Base-by-base conservation (phyloP, 1,139 yeast species). In the Pneumocystis oryctolagi region DNA sequence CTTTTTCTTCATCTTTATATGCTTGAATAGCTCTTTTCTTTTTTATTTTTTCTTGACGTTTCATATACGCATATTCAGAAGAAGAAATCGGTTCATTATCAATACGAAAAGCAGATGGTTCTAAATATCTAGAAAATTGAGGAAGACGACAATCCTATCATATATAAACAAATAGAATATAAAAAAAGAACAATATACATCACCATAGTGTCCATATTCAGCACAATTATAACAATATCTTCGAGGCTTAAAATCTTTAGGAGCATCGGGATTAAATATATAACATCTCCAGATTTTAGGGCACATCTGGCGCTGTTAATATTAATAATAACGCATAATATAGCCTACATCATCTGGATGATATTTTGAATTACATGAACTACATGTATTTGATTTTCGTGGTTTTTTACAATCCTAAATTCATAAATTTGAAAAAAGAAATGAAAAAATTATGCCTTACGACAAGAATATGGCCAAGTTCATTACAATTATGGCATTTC, bases 191-290 rank as follows among this genome's bases (percentile, higher is more conserved):
- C n/a, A 47, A 20, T 8, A 47, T 47, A 47, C 55, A 56, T 64
- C 65, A 16, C 65, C 65, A 31, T 64, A 64, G 34, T 64, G 65
- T 16, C 62, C 62, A 58, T 35, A 58, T 20, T 55, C 63, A 4
- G 65, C 65, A 25, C 65, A 64, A 32, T 64, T 64, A 53, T 64
- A 64, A 60, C 65, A 64, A 47, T 60, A 64, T 35, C 62, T 58
- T 5, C 42, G 37, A 37, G 59, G 60, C 9, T 32, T 30, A 61
- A 60, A 62, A 20, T 53, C 62, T 32, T 59, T 58, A 6, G 60
- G 59, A 25, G 60, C 42, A 35, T 62, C 31, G 18, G 60, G 59
- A 16, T 16, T 58, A 20, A 59, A 35, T 34, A 34, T 60, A 59
- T 64, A 64, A 12, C 60, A 58, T 32, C 65, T 58, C 65, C 65